Conservation (phyloP, 306 rosid species). For the Oemleria cerasiformis region DNA sequence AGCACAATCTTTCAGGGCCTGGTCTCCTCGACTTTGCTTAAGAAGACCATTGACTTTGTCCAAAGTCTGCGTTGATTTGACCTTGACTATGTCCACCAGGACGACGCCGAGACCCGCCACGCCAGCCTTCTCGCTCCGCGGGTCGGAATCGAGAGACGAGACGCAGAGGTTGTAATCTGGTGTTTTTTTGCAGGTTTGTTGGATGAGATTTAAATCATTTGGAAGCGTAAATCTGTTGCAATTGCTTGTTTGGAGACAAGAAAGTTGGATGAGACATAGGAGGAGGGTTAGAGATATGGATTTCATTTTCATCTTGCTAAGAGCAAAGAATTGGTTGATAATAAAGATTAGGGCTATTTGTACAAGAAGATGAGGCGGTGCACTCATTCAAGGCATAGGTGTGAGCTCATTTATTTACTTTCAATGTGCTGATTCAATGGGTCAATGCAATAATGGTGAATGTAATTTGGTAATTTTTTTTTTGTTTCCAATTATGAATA, state of each 20-base stretch:
- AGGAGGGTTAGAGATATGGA: background rate
- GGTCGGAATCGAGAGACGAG: slow-evolving; percentile 34
- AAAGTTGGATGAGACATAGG: background rate
- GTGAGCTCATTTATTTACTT: no score
- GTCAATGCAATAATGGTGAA: no score
- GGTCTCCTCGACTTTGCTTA: background rate
- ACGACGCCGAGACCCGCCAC: slow-evolving; percentile 31
- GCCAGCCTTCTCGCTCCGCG: slow-evolving; percentile 26
- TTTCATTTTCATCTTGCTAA: background rate
- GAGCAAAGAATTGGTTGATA: no score
- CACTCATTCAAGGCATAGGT: no score
- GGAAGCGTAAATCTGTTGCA: background rate
- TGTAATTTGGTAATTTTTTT: no score
- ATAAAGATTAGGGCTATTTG: no score
- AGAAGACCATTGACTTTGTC: slow-evolving; percentile 14
- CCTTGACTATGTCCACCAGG: slow-evolving; percentile 25
- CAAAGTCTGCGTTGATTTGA: slow-evolving; percentile 13
- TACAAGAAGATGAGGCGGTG: no score
- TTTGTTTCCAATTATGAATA: no score
- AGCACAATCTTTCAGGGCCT: slow-evolving; percentile 26
- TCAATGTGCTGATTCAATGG: no score
- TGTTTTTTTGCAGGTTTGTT: slow-evolving; percentile 45
- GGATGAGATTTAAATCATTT: slow-evolving; percentile 11
- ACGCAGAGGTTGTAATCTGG: slow-evolving; percentile 36
- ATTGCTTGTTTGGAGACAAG: background rate